Conservation (phyloP, 1,284 basidiomycete genomes). For the Gymnopus androsaceus region DNA sequence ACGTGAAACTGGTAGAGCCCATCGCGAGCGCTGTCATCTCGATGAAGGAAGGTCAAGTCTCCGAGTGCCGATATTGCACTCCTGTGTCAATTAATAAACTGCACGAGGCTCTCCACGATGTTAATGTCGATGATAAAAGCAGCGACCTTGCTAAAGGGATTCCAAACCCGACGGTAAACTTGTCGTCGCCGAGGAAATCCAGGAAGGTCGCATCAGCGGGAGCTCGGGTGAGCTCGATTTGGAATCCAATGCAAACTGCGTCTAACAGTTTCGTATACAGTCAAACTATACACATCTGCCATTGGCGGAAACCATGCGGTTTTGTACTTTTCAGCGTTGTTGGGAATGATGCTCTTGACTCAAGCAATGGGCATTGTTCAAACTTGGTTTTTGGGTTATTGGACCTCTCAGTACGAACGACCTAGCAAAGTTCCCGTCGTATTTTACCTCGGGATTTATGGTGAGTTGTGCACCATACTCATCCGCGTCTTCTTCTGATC, state of each 20-base stretch:
- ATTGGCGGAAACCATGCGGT: conserved; percentile 43
- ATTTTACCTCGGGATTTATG: conserved; percentile 43
- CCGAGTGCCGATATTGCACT: neutral
- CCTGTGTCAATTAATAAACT: neutral
- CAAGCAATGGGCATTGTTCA: conserved; percentile 35
- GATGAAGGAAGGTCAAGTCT: conserved; percentile 51
- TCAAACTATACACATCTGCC: conserved; percentile 35
- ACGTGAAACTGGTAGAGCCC: conserved; percentile 54
- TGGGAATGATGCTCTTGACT: conserved; percentile 25
- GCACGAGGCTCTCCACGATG: neutral
- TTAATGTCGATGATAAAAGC: neutral
- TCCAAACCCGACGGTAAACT: conserved; percentile 43
- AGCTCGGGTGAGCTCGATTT: conserved; percentile 38
- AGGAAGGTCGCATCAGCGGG: conserved; percentile 59
- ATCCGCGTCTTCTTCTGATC: conserved; percentile 34
- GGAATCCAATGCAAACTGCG: conserved; percentile 39
- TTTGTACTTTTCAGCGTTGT: conserved; percentile 38
- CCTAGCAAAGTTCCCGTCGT: conserved; percentile 47
- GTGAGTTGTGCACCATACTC: conserved; percentile 29
- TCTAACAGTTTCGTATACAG: conserved; percentile 12
- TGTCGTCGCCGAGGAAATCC: conserved; percentile 62
- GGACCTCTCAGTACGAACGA: conserved; percentile 49
- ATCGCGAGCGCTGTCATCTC: conserved; percentile 58
- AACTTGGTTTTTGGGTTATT: conserved; percentile 51
- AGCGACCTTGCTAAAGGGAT: neutral